Percentiles rank a stretch among this genome's conserved stretches.
These are phyloP conservation scores for Pichia ethanolica DNA, from an alignment of 805 yeast species.

Conservation along the genomic window DNA sequence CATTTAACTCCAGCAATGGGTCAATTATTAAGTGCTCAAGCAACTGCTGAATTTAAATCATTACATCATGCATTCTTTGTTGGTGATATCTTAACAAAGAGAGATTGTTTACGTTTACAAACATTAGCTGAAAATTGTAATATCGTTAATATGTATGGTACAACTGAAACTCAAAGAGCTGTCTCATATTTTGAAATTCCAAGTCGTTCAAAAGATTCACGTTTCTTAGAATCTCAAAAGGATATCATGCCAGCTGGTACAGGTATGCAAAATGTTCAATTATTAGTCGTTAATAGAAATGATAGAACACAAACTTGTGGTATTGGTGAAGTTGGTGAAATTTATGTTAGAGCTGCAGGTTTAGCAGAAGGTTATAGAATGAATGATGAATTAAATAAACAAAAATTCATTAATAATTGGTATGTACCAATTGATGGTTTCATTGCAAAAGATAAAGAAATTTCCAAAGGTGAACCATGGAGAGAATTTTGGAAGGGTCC, in stretches of 20 bases:
- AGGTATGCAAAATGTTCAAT: slow-evolving; percentile 94
- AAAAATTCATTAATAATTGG: slow-evolving; percentile 91
- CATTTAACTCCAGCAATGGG: slow-evolving; percentile 99
- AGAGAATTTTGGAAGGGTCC: slow-evolving; percentile 85
- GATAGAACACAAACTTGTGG: slow-evolving; percentile 91
- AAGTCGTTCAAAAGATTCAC: slow-evolving; percentile 58
- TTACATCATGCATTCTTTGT: slow-evolving; percentile 97
- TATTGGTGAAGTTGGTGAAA: slow-evolving; percentile 98
- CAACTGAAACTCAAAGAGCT: slow-evolving; percentile 98
- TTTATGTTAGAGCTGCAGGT: slow-evolving; percentile 97
- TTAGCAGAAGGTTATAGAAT: slow-evolving; percentile 94
- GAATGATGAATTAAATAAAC: slow-evolving; percentile 77
- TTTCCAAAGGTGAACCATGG: slow-evolving; percentile 51
- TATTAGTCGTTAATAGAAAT: slow-evolving; percentile 85
- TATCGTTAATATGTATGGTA: slow-evolving; percentile 98
- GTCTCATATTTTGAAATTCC: slow-evolving; percentile 91
- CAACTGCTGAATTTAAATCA: slow-evolving; percentile 73
- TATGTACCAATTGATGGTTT: slow-evolving; percentile 63
- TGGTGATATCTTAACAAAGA: slow-evolving; percentile 93
- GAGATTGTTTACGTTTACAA: slow-evolving; percentile 92
- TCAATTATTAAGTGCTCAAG: slow-evolving; percentile 92
- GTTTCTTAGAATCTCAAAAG: slow-evolving; percentile 74
- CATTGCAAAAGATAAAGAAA: slow-evolving; percentile 45
- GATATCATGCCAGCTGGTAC: slow-evolving; percentile 98
- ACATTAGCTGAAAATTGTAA: slow-evolving; percentile 81